Conservation (phyloP, 129 eudicot species). For the Gnaphalium uliginosum region DNA sequence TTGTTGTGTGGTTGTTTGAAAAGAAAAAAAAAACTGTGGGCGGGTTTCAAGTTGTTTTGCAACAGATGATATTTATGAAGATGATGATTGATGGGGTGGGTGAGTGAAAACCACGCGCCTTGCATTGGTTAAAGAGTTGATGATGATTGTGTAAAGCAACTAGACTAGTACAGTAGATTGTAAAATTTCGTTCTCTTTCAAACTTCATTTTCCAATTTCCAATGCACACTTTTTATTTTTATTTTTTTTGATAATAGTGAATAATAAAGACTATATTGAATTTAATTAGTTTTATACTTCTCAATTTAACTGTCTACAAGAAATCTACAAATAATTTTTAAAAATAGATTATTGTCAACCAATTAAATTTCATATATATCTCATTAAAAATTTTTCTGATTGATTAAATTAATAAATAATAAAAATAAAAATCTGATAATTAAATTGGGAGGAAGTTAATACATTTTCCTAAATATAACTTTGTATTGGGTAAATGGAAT, state of each 20-base stretch:
- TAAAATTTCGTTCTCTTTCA: not conserved
- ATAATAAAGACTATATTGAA: too few relatives aligned
- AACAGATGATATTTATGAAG: not conserved
- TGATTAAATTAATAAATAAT: too few relatives aligned
- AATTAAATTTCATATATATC: too few relatives aligned
- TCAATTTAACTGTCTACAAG: too few relatives aligned
- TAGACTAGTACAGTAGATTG: not conserved
- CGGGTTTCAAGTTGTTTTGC: not conserved
- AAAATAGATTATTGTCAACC: too few relatives aligned
- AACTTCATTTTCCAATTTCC: not conserved
- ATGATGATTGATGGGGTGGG: constrained; percentile 17
- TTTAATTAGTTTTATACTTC: too few relatives aligned
- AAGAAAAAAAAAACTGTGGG: not conserved
- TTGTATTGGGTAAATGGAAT: not conserved
- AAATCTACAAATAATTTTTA: too few relatives aligned
- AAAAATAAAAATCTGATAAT: too few relatives aligned
- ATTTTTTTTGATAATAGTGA: too few relatives aligned
- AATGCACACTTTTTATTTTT: not conserved
- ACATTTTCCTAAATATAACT: not conserved
- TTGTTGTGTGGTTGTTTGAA: not conserved
- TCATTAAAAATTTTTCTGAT: too few relatives aligned
- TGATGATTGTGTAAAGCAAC: constrained; percentile 2
- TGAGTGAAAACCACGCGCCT: not conserved
- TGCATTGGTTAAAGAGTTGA: not conserved
- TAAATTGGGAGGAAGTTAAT: too few relatives aligned